A percentile compares a stretch with the other conserved stretches of the same genome.
Conservation (phyloP, 2,329 filamentous ascomycete genomes). For the Pseudogymnoascus sp. region DNA sequence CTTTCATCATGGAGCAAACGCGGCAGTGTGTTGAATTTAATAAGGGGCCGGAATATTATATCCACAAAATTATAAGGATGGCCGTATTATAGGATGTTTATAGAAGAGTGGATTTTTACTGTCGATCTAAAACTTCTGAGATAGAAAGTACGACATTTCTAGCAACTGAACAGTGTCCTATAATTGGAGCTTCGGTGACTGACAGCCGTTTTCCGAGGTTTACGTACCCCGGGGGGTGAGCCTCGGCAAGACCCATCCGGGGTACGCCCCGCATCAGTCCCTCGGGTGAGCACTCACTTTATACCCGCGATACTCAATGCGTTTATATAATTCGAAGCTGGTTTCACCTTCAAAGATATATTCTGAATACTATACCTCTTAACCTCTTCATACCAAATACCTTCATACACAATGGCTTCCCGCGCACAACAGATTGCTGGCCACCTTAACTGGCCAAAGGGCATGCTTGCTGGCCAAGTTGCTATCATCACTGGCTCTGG, state of each 20-base stretch:
- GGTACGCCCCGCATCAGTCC: background rate
- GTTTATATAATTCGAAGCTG: background rate
- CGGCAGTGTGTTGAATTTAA: background rate
- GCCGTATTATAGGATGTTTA: background rate
- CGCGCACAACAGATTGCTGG: conserved; percentile 64
- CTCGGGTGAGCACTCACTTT: background rate
- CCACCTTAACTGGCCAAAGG: conserved; percentile 76
- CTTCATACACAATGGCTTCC: conserved; percentile 28
- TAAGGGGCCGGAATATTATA: background rate
- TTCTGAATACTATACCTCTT: background rate
- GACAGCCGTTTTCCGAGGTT: background rate
- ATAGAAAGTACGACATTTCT: background rate
- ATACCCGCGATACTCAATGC: background rate
- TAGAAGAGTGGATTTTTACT: background rate
- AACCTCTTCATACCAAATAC: background rate
- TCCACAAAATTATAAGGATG: background rate
- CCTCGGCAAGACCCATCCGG: conserved; percentile 2
- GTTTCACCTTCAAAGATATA: background rate
- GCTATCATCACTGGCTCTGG: conserved; percentile 84
- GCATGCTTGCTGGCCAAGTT: conserved; percentile 69
- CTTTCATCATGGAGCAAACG: conserved; percentile 57
- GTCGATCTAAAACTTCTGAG: background rate
- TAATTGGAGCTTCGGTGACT: conserved; percentile 7
- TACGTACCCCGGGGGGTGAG: background rate
- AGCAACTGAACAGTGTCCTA: background rate